phyloP scores from a whole-genome alignment of 345 rosid species.

The Populus alba region DNA sequence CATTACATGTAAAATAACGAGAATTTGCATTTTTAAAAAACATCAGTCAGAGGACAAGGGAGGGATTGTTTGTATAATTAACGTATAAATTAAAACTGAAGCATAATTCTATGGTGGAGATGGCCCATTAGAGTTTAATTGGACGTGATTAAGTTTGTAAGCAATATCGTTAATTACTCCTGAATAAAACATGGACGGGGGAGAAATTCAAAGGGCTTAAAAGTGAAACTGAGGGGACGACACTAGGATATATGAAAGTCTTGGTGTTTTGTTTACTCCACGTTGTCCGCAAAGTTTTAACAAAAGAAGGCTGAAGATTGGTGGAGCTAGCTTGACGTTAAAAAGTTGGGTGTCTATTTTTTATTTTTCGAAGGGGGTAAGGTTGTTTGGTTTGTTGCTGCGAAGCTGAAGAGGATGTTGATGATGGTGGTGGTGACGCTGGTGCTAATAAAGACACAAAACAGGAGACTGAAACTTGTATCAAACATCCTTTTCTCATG shows the following conservation, averaged over 20 bases:
- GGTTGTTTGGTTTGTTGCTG: not conserved
- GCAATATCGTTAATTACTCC: not conserved
- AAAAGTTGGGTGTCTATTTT: not conserved
- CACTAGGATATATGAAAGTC: not conserved
- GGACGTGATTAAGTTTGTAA: not conserved
- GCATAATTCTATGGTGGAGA: not conserved
- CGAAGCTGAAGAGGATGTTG: not conserved
- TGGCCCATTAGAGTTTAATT: not conserved
- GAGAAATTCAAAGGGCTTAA: not conserved
- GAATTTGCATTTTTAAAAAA: not conserved
- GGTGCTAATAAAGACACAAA: not conserved
- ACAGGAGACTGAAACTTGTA: constrained; percentile 5
- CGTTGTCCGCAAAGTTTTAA: not conserved
- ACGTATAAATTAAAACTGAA: no score
- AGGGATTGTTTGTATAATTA: not conserved
- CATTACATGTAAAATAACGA: not conserved
- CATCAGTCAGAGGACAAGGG: not conserved
- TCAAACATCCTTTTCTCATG: constrained; percentile 25
- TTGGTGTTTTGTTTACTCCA: not conserved
- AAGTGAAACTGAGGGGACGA: not conserved
- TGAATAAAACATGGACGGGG: not conserved
- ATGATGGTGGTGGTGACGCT: not conserved
- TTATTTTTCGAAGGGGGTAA: not conserved
- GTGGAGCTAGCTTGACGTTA: not conserved
- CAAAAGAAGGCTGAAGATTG: not conserved